Percentiles rank a stretch among this genome's conserved stretches.
These are phyloP conservation scores for Pythium utonaiense DNA, from an alignment of 352 stramenopile genomes.

Conservation along the genomic window DNA sequence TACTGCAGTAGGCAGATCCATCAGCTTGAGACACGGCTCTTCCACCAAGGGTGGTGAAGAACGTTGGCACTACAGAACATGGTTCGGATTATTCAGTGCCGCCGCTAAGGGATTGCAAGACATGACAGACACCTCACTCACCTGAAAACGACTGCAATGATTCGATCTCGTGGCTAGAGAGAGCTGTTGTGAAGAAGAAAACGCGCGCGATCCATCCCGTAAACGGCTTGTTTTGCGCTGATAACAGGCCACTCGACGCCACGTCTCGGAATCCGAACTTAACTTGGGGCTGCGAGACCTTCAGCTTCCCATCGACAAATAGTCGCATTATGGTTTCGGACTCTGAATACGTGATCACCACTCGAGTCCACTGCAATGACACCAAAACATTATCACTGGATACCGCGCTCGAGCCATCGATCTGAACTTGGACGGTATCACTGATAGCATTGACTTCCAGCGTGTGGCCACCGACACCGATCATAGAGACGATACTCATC, in stretches of 20 bases:
- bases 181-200: conserved; percentile 37
- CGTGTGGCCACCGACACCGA: not conserved
- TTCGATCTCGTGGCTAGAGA: conserved; percentile 33
- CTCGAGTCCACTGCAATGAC: conserved; percentile 7
- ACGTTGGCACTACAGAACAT: conserved; percentile 19
- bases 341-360: conserved; percentile 19
- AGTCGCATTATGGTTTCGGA: conserved; percentile 2
- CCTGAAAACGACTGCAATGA: conserved; percentile 40
- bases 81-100: no score
- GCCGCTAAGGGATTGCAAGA: no score
- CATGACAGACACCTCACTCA: conserved; percentile 12
- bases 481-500: not conserved
- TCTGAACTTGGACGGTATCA: not conserved
- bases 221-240: conserved; percentile 19
- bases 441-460: not conserved
- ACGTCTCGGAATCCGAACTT: conserved; percentile 17
- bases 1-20: conserved; percentile 25
- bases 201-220: conserved; percentile 44
- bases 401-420: conserved; percentile 2
- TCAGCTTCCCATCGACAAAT: conserved; percentile 16
- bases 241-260: conserved; percentile 22
- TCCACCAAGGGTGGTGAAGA: conserved; percentile 1
- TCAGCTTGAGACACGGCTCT: not conserved
- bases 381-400: not conserved
- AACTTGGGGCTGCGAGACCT: not conserved